A percentile compares a stretch with the other conserved stretches of the same genome.
Evolutionary conservation across 2,329 filamentous ascomycete genomes (phyloP).

Genomic region (Pseudocercospora vitis): DNA sequence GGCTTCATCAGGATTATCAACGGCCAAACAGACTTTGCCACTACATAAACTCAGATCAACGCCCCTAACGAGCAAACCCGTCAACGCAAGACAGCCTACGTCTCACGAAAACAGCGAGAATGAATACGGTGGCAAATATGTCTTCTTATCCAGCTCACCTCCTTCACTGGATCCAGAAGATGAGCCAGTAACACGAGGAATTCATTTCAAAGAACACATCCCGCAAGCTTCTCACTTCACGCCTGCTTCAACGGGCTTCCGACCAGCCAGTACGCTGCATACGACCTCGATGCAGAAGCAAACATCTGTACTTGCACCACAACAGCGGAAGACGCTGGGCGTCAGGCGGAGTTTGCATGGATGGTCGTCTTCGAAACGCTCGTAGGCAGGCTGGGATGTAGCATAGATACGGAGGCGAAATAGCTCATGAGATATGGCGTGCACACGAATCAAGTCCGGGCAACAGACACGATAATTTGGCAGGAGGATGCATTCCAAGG

Average conservation of each 20-base stretch:
- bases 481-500: conserved; percentile 5
- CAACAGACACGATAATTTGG: background rate
- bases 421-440: conserved; percentile 1
- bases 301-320: conserved; percentile 20
- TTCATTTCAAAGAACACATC: too few species aligned
- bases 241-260: conserved; percentile 26
- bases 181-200: background rate
- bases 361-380: conserved; percentile 39
- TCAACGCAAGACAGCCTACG: conserved; percentile 26
- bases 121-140: conserved; percentile 48
- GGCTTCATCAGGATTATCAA: background rate
- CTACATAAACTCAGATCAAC: conserved; percentile 34
- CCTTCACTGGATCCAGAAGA: conserved; percentile 33
- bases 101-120: conserved; percentile 18
- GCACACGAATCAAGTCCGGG: background rate
- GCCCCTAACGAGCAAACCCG: conserved; percentile 16
- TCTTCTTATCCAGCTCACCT: conserved; percentile 48
- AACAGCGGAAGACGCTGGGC: conserved; percentile 51
- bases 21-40: conserved; percentile 13
- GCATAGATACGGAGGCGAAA: background rate
- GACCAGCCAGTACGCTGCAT: conserved; percentile 46
- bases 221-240: too few species aligned
- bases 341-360: conserved; percentile 52
- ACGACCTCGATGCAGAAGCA: conserved; percentile 43
- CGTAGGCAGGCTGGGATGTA: too few species aligned